Percentiles rank a stretch among this genome's conserved stretches.
phyloP scores from a whole-genome alignment of 805 yeast species.

The Lipomyces oligophaga region DNA sequence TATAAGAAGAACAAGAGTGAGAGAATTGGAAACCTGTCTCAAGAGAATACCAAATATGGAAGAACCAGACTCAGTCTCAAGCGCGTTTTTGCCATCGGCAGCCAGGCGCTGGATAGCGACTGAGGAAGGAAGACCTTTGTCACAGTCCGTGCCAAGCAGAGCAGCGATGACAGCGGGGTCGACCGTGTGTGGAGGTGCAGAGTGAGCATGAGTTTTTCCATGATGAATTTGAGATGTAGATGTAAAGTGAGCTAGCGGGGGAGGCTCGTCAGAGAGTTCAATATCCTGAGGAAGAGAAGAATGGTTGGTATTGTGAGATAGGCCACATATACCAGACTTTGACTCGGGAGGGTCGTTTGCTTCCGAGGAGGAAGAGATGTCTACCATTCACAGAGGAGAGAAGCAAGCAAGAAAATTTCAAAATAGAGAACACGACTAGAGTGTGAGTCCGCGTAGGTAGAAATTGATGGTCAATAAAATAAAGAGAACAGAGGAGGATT shows the following conservation, averaged over 20 bases:
- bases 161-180: conserved; percentile 16
- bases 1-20: conserved; percentile 51
- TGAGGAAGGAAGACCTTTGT: conserved; percentile 47
- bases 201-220: conserved; percentile 9
- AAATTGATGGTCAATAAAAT: too few relatives aligned
- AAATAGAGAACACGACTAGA: too few relatives aligned
- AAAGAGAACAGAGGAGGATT: too few relatives aligned
- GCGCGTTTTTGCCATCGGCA: conserved; percentile 56
- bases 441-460: too few relatives aligned
- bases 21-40: conserved; percentile 72
- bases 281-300: conserved; percentile 1
- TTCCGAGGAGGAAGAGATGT: conserved; percentile 24
- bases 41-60: conserved; percentile 53
- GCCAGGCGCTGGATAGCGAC: conserved; percentile 37
- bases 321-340: conserved; percentile 27
- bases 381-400: conserved; percentile 20
- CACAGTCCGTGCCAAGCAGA: conserved; percentile 25
- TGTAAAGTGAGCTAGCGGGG: conserved; percentile 13
- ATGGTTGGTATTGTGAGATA: conserved; percentile 5
- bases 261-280: conserved; percentile 24
- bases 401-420: too few relatives aligned
- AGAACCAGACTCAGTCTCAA: conserved; percentile 58
- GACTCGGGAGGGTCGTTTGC: conserved; percentile 28
- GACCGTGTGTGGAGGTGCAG: conserved; percentile 22
- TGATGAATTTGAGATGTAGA: conserved; percentile 10